phyloP scores from a whole-genome alignment of 2,329 filamentous ascomycete species.

The Paraphaeosphaeria minitans region DNA sequence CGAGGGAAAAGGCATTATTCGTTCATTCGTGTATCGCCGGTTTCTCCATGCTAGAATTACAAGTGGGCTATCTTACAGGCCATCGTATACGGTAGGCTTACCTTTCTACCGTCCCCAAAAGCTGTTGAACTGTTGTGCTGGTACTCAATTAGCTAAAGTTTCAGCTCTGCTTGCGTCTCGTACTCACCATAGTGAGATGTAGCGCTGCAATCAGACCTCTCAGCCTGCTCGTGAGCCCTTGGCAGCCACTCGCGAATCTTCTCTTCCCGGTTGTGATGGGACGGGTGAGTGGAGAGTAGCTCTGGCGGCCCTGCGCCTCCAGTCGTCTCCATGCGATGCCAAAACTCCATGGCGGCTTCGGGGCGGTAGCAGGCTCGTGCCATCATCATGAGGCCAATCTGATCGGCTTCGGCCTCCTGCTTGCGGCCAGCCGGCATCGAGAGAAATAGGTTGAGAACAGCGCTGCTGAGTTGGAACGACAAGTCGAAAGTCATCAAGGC shows the following conservation, averaged over 20 bases:
- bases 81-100: neutral
- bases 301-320: slow-evolving; percentile 64
- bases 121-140: slow-evolving; percentile 13
- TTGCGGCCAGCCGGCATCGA: slow-evolving; percentile 69
- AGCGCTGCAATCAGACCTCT: slow-evolving; percentile 36
- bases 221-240: slow-evolving; percentile 47
- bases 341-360: slow-evolving; percentile 66
- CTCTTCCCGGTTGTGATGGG: slow-evolving; percentile 67
- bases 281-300: slow-evolving; percentile 78
- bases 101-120: neutral
- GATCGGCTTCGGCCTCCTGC: slow-evolving; percentile 79
- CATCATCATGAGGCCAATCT: slow-evolving; percentile 84
- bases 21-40: neutral
- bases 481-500: slow-evolving; percentile 48
- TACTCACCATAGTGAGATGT: slow-evolving; percentile 28
- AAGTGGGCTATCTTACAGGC: neutral
- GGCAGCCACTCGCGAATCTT: slow-evolving; percentile 66
- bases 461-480: slow-evolving; percentile 45
- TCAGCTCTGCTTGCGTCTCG: neutral
- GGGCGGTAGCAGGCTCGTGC: slow-evolving; percentile 79
- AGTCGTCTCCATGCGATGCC: slow-evolving; percentile 64
- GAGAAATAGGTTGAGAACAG: slow-evolving; percentile 67
- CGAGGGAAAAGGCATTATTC: neutral
- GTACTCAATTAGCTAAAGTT: neutral
- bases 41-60: neutral